Percentiles rank a stretch among this genome's conserved stretches.
Evolutionary conservation across 2,329 filamentous ascomycete species (phyloP).

Genomic region (Fusarium annulatum): DNA sequence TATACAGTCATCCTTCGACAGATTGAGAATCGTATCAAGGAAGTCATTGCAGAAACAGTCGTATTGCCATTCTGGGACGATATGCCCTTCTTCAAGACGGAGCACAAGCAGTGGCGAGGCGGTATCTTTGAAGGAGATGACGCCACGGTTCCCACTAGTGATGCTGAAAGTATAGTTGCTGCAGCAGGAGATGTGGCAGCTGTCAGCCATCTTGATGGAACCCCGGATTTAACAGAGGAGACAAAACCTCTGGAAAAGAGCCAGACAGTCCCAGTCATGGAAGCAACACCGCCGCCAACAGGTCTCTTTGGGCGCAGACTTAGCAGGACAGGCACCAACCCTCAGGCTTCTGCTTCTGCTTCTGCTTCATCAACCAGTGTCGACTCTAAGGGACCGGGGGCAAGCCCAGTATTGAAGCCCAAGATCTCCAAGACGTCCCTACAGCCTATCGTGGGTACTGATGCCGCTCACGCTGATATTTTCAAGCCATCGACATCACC

Average conservation of each 20-base stretch:
- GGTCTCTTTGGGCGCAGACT: constrained; percentile 64
- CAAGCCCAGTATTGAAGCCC: constrained; percentile 50
- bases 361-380: constrained; percentile 61
- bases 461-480: constrained; percentile 73
- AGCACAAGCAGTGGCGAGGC: constrained; percentile 81
- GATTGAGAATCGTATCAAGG: constrained; percentile 94
- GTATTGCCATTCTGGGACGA: constrained; percentile 98
- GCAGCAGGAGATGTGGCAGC: constrained; percentile 61
- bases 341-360: constrained; percentile 53
- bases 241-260: constrained; percentile 66
- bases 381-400: constrained; percentile 57
- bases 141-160: constrained; percentile 49
- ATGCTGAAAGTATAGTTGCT: constrained; percentile 35
- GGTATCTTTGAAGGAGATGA: constrained; percentile 79
- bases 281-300: constrained; percentile 49
- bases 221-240: constrained; percentile 52
- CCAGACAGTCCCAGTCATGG: constrained; percentile 59
- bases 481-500: constrained; percentile 67
- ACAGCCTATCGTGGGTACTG: constrained; percentile 73
- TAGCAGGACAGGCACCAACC: constrained; percentile 50
- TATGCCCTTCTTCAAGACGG: constrained; percentile 86
- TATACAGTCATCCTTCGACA: constrained; percentile 91
- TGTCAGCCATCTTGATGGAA: constrained; percentile 58
- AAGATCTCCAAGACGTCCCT: constrained; percentile 60
- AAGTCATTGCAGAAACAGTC: constrained; percentile 90